These are phyloP conservation scores for Lactarius deliciosus DNA, from an alignment of 768 basidiomycete species.

Conservation along the genomic window DNA sequence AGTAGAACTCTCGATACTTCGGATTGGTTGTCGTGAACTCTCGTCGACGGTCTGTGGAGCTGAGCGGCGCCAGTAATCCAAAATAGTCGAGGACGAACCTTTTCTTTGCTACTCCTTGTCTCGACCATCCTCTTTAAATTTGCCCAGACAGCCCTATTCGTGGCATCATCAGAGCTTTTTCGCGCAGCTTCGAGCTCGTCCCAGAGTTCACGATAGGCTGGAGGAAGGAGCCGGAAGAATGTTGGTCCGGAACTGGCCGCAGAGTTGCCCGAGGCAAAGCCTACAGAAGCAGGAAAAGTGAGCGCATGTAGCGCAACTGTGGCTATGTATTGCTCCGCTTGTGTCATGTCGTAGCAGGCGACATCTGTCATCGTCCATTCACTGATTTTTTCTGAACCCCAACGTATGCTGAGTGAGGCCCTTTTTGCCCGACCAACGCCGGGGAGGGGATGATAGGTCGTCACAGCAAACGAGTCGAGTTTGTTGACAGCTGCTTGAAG, in stretches of 20 bases:
- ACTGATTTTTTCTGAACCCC: conserved; percentile 58
- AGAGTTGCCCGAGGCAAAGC: conserved; percentile 57
- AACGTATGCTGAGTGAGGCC: conserved; percentile 68
- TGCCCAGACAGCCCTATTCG: conserved; percentile 71
- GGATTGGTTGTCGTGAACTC: neutral
- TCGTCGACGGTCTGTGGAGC: conserved; percentile 19
- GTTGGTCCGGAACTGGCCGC: conserved; percentile 51
- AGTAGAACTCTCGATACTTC: neutral
- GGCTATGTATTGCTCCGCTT: conserved; percentile 90
- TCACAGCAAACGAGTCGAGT: conserved; percentile 69
- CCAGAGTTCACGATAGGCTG: conserved; percentile 87
- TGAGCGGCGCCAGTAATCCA: neutral
- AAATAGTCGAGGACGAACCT: conserved; percentile 39
- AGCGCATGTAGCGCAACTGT: conserved; percentile 82
- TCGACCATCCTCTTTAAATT: conserved; percentile 64
- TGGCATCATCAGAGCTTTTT: conserved; percentile 57
- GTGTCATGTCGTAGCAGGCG: conserved; percentile 71
- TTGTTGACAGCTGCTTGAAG: conserved; percentile 69
- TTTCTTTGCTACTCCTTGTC: conserved; percentile 50
- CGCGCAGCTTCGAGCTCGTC: conserved; percentile 74
- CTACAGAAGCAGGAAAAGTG: conserved; percentile 59
- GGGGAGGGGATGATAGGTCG: conserved; percentile 66
- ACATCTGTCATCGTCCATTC: conserved; percentile 83
- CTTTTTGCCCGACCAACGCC: conserved; percentile 73
- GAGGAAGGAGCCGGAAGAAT: conserved; percentile 78